Evolutionary conservation across 768 basidiomycete genomes (phyloP), one percentile per base, ranked within the genome.

Genomic region (Strobilomyces echinocephalus): DNA sequence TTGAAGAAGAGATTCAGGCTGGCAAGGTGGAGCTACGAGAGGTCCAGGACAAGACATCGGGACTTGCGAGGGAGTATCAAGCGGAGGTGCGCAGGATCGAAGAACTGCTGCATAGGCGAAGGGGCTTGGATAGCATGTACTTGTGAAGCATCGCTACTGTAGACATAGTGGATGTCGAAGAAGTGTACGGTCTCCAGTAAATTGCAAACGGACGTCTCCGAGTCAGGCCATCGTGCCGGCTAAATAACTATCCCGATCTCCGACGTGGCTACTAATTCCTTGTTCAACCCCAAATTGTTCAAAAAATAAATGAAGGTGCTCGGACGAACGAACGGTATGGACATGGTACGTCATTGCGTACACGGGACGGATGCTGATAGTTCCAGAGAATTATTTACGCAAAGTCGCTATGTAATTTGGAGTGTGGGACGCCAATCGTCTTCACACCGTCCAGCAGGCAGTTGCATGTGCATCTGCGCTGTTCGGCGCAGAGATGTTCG

Each of bases 1-100:
- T 81, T 1, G 70, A 74, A 43, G 61, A 70, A 15, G 79, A 77
- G 55, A 49, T 65, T 12, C 40, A 69, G 26, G 36, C 52, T 49
- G 66, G 66, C 18, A 52, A 46, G 41, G 52, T 31, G 31, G 67
- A 67, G 11, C 34, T 69, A 28, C 46, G 46, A 34, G 61, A 62
- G 30, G 63, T 56, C 10, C 56, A 59, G 40, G 60, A 56, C 30
- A 69, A 71, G 56, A 47, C 28, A n/a, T 45, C 52, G n/a, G 51
- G 1, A 26, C 65, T 69, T 39, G 63, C 63, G 12, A 56, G 47
- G 7, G 68, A 67, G 39, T 69, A 69, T 38, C 56, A 63, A 46
- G 54, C 39, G 8, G 68, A 69, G 28, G 38, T 69, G 28, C 63
- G 51, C 34, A 63, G 58, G 55, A 53, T 69, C 9, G 63, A 69